Conservation (phyloP, 2,329 filamentous ascomycete genomes). For the Westerdykella aurantiaca region DNA sequence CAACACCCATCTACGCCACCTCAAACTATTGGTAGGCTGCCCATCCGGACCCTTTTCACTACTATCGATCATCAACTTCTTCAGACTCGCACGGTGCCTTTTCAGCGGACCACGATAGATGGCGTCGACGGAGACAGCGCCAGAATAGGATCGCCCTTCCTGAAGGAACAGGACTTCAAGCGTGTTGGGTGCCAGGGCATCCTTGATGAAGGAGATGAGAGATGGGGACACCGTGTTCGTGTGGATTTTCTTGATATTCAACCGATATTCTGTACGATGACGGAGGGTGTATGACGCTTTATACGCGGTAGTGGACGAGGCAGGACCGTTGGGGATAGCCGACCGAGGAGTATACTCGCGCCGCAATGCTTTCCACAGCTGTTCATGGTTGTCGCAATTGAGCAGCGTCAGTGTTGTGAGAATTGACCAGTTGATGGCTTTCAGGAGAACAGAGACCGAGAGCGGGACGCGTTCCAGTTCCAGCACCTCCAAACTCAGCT, state of each 20-base stretch:
- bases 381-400: constrained; percentile 65
- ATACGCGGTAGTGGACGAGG: constrained; percentile 29
- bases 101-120: constrained; percentile 67
- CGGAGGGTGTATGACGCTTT: constrained; percentile 37
- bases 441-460: constrained; percentile 64
- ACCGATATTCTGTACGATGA: constrained; percentile 29
- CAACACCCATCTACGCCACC: constrained; percentile 67
- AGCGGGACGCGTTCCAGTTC: constrained; percentile 70
- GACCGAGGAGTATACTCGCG: constrained; percentile 44
- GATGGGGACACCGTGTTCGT: constrained; percentile 65
- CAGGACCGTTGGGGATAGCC: constrained; percentile 26
- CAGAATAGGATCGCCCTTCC: constrained; percentile 53
- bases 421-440: constrained; percentile 67
- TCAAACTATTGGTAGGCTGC: constrained; percentile 31
- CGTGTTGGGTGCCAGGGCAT: constrained; percentile 70
- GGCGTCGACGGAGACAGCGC: constrained; percentile 59
- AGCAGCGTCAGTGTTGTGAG: constrained; percentile 69
- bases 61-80: constrained; percentile 69
- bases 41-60: constrained; percentile 49
- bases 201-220: constrained; percentile 68
- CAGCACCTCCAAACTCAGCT: constrained; percentile 62
- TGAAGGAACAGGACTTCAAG: constrained; percentile 76
- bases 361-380: constrained; percentile 67
- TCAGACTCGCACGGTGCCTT: constrained; percentile 64
- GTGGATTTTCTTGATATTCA: constrained; percentile 68